Percentiles rank a stretch among this genome's conserved stretches.
Conservation (phyloP, 2,329 filamentous ascomycete genomes). For the Macroventuria anomochaeta region DNA sequence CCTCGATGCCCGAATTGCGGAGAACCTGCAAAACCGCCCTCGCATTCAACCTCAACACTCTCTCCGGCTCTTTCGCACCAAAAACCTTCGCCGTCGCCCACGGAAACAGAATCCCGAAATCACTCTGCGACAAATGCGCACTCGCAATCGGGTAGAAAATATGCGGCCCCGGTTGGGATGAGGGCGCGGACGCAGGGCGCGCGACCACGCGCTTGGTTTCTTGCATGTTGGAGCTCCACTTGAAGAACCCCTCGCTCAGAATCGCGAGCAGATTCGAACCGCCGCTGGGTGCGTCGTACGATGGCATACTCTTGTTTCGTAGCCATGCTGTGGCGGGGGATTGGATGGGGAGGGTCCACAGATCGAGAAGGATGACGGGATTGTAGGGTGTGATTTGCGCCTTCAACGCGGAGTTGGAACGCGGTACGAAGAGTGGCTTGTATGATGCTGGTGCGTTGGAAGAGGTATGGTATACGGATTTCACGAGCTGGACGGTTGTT, state of each 20-base stretch:
- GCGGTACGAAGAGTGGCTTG: slow-evolving; percentile 67
- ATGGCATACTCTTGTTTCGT: slow-evolving; percentile 75
- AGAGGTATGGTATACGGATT: slow-evolving; percentile 74
- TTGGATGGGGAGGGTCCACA: slow-evolving; percentile 78
- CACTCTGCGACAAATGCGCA: slow-evolving; percentile 83
- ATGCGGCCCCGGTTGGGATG: slow-evolving; percentile 60
- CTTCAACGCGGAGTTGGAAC: slow-evolving; percentile 61
- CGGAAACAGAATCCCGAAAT: slow-evolving; percentile 84
- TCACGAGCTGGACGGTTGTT: slow-evolving; percentile 77
- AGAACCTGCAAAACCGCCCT: slow-evolving; percentile 79
- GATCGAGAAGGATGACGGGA: slow-evolving; percentile 74
- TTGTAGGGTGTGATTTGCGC: slow-evolving; percentile 72
- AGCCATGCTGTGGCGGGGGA: slow-evolving; percentile 68
- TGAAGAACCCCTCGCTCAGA: slow-evolving; percentile 78
- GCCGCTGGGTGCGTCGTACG: slow-evolving; percentile 61
- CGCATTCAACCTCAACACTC: slow-evolving; percentile 84
- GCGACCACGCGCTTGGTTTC: slow-evolving; percentile 71
- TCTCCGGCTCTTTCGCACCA: slow-evolving; percentile 70
- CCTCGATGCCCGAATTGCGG: slow-evolving; percentile 51
- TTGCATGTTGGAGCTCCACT: slow-evolving; percentile 76
- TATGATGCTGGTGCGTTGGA: slow-evolving; percentile 52
- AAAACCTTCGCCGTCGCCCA: slow-evolving; percentile 62
- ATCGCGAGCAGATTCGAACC: slow-evolving; percentile 70
- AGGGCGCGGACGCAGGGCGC: slow-evolving; percentile 58
- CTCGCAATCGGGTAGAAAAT: slow-evolving; percentile 76